Conservation (phyloP, 2,329 filamentous ascomycete species). For the Hirsutella minnesotensis region DNA sequence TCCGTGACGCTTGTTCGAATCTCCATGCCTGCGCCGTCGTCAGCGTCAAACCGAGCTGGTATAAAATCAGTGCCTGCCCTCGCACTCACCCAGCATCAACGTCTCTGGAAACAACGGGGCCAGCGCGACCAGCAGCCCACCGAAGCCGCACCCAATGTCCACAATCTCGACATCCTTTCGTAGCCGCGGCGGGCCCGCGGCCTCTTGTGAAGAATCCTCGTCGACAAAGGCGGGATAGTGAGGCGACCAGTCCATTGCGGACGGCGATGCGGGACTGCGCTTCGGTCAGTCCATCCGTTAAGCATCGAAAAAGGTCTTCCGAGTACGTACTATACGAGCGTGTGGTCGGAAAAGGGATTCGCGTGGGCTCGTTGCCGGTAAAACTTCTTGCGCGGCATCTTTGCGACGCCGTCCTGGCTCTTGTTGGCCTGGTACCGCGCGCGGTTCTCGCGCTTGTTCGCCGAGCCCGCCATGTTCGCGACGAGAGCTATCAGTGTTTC, state of each 20-base stretch:
- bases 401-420: conserved; percentile 37
- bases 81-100: conserved; percentile 60
- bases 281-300: neutral
- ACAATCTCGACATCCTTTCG: conserved; percentile 73
- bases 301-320: neutral
- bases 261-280: conserved; percentile 61
- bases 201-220: conserved; percentile 18
- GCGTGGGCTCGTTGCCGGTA: conserved; percentile 94
- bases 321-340: conserved; percentile 61
- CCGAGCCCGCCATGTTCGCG: conserved; percentile 2
- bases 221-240: conserved; percentile 67
- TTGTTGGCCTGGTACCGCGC: conserved; percentile 49
- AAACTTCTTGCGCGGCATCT: conserved; percentile 86
- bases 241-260: conserved; percentile 81
- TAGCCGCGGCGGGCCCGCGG: conserved; percentile 14
- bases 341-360: conserved; percentile 95
- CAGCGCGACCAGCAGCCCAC: conserved; percentile 77
- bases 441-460: conserved; percentile 52
- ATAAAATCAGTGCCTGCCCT: neutral
- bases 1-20: conserved; percentile 84
- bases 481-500: neutral
- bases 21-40: conserved; percentile 56
- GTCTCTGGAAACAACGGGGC: conserved; percentile 71
- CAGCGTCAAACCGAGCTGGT: neutral
- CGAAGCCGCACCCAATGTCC: conserved; percentile 95